Conservation (phyloP, 768 basidiomycete genomes). For the Suillus spraguei region DNA sequence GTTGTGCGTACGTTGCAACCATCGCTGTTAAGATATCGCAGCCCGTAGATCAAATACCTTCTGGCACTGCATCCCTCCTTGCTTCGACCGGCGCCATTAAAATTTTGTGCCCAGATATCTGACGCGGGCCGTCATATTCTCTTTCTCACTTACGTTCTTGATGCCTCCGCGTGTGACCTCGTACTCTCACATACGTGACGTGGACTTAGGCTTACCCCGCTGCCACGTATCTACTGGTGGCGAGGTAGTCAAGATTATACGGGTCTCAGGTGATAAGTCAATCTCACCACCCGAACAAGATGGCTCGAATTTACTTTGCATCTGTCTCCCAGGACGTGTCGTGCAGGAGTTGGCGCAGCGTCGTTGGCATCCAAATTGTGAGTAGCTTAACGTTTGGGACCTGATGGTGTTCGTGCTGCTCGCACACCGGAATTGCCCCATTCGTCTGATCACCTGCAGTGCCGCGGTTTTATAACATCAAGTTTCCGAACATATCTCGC, state of each 20-base stretch:
- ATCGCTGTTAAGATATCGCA: conserved; percentile 72
- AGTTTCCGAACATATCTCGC: conserved; percentile 71
- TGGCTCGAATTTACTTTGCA: conserved; percentile 66
- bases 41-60: conserved; percentile 67
- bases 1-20: conserved; percentile 65
- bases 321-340: conserved; percentile 74
- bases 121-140: conserved; percentile 58
- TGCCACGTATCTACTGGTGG: conserved; percentile 76
- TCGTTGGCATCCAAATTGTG: conserved; percentile 91
- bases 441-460: conserved; percentile 83
- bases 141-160: conserved; percentile 54
- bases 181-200: conserved; percentile 68
- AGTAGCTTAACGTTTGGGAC: conserved; percentile 68
- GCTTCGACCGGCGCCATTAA: conserved; percentile 64
- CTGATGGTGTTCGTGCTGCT: conserved; percentile 49
- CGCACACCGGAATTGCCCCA: conserved; percentile 80
- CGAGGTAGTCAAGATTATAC: conserved; percentile 80
- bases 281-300: conserved; percentile 64
- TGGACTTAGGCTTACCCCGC: conserved; percentile 37
- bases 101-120: conserved; percentile 75
- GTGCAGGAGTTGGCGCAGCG: conserved; percentile 64
- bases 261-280: conserved; percentile 63
- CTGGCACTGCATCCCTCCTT: conserved; percentile 54
- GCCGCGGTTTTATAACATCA: conserved; percentile 89
- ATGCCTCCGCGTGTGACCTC: conserved; percentile 74